Base-by-base conservation (phyloP, 352 stramenopile genomes). In the Globisporangium cederbergense region DNA sequence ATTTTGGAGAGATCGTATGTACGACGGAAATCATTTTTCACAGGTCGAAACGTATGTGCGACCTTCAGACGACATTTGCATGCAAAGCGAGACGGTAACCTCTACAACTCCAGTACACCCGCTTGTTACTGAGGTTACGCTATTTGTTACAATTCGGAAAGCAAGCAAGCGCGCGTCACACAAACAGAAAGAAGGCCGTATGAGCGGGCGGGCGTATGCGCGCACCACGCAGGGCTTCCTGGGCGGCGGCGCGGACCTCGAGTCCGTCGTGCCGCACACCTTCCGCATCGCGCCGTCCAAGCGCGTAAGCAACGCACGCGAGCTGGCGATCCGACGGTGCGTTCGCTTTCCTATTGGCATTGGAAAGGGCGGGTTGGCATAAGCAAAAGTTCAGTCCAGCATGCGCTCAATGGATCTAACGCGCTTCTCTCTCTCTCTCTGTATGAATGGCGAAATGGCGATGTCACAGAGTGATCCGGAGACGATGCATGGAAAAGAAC, bases 401-500 rank as follows among this genome's bases (percentile, higher is more conserved):
- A 49, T 18, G 20, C 18, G 18, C 22, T 10, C 30, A 42, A 42
- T 57, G 30, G 11, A 38, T 16, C 22, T 30, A 20, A 36, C 10
- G 4, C 11, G 36, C 36, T 42, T 42, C 34, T 38, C 32, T 20
- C 6, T 54, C 20, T 43, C 40, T 61, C 3, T 25, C 9, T 45
- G 18, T 60, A n/a, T 28, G 30, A 58, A 68, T 67, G 42, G 47
- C 60, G 9, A 40, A 58, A 68, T 67, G 42, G 47, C 60, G 9
- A 40, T 60, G 36, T 30, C 22, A 30, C 61, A 91, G 83, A 57
- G 79, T 69, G 16, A 91, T 91, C 40, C 80, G 80, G 22, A 65
- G 77, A 32, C 80, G 76, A 45, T 90, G 80, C 56, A 85, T 77
- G 72, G 80, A 91, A 66, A 91, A 91, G 55, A 92, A 92, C 74